Evolutionary conservation across 176 grass and related monocot species (phyloP).

Genomic region (Pontederia paniculata): DNA sequence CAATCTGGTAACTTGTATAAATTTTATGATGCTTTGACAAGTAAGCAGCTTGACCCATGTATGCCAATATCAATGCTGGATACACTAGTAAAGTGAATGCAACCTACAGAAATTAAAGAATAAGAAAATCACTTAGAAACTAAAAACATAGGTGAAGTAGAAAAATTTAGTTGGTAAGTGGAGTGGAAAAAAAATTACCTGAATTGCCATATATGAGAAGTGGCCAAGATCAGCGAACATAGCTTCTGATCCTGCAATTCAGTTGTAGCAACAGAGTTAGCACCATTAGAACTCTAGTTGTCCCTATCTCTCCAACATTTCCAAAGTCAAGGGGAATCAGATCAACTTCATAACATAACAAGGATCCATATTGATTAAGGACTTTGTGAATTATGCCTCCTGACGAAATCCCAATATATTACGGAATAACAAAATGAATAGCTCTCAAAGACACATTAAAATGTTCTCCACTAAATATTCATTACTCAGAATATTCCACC

Average conservation of each 20-base stretch:
- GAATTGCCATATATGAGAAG: constrained; percentile 84
- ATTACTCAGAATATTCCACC: too few species aligned
- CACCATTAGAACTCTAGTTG: too few species aligned
- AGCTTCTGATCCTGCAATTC: constrained; percentile 67
- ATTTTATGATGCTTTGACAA: constrained; percentile 10
- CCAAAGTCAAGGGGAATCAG: not conserved
- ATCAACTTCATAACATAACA: too few species aligned
- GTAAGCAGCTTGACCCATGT: constrained; percentile 22
- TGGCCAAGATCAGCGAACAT: constrained; percentile 98
- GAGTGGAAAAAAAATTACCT: constrained; percentile 37
- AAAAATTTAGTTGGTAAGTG: constrained; percentile 3
- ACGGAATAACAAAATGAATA: too few species aligned
- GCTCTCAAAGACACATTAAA: too few species aligned
- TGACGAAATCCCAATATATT: too few species aligned
- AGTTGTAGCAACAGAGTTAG: not conserved
- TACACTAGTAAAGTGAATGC: constrained; percentile 12
- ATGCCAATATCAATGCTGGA: constrained; percentile 15
- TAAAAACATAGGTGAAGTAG: not conserved
- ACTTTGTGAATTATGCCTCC: too few species aligned
- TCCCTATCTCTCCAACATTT: too few species aligned
- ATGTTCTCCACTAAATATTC: too few species aligned
- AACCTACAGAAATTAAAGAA: constrained; percentile 6
- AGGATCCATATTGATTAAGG: too few species aligned
- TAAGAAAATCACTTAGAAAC: not conserved
- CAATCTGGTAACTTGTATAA: constrained; percentile 15